Conservation (phyloP, 441 rosid genomes). For the Biscutella laevigata region DNA sequence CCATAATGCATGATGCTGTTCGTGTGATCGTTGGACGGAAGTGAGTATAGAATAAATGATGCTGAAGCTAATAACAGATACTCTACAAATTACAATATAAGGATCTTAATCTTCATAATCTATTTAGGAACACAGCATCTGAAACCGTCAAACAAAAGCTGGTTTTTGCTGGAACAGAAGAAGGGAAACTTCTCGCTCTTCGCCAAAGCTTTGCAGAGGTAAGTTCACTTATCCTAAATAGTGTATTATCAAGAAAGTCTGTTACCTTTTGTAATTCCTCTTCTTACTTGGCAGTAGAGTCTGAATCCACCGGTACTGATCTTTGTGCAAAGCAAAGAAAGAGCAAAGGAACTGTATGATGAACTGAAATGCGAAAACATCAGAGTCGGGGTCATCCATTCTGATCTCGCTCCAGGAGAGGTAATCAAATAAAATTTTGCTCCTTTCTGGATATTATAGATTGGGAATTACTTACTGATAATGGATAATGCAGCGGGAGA, state of each 20-base stretch:
- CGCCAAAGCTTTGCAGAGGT: constrained; percentile 91
- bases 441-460: background rate
- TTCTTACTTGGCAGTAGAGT: constrained; percentile 51
- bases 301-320: constrained; percentile 86
- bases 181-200: constrained; percentile 86
- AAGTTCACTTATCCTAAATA: constrained; percentile 12
- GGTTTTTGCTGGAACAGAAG: constrained; percentile 86
- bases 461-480: background rate
- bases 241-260: background rate
- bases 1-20: constrained; percentile 96
- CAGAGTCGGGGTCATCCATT: constrained; percentile 72
- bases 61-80: background rate
- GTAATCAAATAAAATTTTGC: constrained; percentile 31
- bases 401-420: constrained; percentile 67
- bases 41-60: constrained; percentile 38
- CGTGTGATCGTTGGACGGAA: constrained; percentile 84
- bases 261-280: constrained; percentile 21
- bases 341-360: constrained; percentile 74
- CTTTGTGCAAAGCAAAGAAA: constrained; percentile 84
- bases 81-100: background rate
- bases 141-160: constrained; percentile 74
- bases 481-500: constrained; percentile 52
- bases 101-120: constrained; percentile 14
- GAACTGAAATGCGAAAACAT: constrained; percentile 69
- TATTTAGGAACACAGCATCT: constrained; percentile 73